phyloP scores from a whole-genome alignment of 495 filamentous ascomycete species.

The Talaromyces proteolyticus region DNA sequence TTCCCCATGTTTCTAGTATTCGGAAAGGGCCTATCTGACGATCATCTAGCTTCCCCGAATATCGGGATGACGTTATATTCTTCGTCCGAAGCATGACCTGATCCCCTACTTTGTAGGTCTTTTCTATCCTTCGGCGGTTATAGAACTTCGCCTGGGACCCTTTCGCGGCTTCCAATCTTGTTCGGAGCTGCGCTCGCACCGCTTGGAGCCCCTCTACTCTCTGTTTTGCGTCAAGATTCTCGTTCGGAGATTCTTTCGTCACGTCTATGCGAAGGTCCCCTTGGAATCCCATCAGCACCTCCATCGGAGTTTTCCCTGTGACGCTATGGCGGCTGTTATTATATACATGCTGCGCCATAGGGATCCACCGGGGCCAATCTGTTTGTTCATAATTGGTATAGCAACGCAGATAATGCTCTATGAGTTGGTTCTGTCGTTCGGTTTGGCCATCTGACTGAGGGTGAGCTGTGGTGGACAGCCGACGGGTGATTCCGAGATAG shows the following conservation, averaged over 20 bases:
- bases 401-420: no score
- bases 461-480: slow-evolving; percentile 10
- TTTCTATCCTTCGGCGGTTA: no score
- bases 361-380: slow-evolving; percentile 13
- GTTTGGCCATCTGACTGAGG: slow-evolving; percentile 2
- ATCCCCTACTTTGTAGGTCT: no score
- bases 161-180: background rate
- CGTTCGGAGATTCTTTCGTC: no score
- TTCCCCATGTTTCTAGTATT: background rate
- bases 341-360: slow-evolving; percentile 10
- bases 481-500: slow-evolving; percentile 8
- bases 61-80: background rate
- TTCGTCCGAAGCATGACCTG: background rate
- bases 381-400: slow-evolving; percentile 14
- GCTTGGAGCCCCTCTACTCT: background rate
- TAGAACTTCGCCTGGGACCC: no score
- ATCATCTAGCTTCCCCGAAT: background rate
- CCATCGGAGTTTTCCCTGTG: no score
- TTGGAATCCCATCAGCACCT: background rate
- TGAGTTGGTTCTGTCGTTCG: slow-evolving; percentile 1
- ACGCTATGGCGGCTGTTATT: no score
- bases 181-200: background rate
- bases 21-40: background rate
- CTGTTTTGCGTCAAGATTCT: no score
- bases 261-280: background rate